Evolutionary conservation across 345 rosid genomes (phyloP).

Genomic region (Brassica rapa): DNA sequence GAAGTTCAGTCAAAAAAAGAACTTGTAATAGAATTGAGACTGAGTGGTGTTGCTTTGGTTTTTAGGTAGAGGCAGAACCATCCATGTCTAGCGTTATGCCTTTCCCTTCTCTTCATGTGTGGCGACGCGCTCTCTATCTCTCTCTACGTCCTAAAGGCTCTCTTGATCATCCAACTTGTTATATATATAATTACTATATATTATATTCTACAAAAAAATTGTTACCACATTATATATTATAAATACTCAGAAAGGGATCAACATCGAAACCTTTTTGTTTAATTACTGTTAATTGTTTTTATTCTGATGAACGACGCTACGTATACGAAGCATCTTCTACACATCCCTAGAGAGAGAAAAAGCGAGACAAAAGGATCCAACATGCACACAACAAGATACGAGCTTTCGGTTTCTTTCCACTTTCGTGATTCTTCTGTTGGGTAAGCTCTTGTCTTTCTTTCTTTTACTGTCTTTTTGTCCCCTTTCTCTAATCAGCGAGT

Average conservation of each 20-base stretch:
- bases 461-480: background rate
- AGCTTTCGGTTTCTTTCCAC: conserved; percentile 45
- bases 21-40: conserved; percentile 14
- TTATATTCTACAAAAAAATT: background rate
- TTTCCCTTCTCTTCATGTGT: conserved; percentile 24
- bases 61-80: conserved; percentile 39
- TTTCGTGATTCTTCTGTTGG: conserved; percentile 39
- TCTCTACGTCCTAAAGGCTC: conserved; percentile 35
- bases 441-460: background rate
- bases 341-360: conserved; percentile 35
- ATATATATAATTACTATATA: background rate
- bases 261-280: conserved; percentile 35
- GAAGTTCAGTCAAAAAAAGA: background rate
- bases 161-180: conserved; percentile 30
- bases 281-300: conserved; percentile 25
- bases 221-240: conserved; percentile 13
- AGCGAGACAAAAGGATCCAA: conserved; percentile 42
- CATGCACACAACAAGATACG: conserved; percentile 36
- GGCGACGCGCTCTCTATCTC: conserved; percentile 28
- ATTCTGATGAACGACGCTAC: conserved; percentile 38
- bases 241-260: conserved; percentile 37
- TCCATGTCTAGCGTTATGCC: conserved; percentile 31
- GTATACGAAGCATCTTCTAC: conserved; percentile 36
- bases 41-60: conserved; percentile 28
- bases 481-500: background rate